These are phyloP conservation scores for Ceratocystis papillata DNA, from an alignment of 2,329 filamentous ascomycete species.

Conservation along the genomic window DNA sequence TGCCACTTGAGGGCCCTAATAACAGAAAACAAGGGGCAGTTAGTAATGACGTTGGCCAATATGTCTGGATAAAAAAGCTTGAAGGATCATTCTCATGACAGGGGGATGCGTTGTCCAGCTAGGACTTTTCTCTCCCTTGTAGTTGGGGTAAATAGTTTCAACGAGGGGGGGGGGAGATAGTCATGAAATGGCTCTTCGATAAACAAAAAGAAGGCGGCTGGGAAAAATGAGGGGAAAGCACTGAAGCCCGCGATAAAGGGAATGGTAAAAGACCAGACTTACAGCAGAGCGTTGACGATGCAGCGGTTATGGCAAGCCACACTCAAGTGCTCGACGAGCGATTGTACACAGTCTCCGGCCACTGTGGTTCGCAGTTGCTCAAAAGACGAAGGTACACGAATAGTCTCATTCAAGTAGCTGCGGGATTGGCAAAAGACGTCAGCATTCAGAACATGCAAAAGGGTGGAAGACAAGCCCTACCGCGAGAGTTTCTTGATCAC, in stretches of 20 bases:
- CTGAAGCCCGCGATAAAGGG: background rate
- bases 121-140: background rate
- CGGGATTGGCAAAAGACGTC: background rate
- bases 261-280: constrained; percentile 31
- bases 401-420: constrained; percentile 52
- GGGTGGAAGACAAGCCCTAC: constrained; percentile 33
- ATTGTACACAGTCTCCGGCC: constrained; percentile 47
- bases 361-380: constrained; percentile 61
- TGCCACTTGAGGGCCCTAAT: constrained; percentile 63
- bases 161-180: constrained; percentile 3
- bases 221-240: constrained; percentile 13
- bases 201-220: background rate
- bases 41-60: constrained; percentile 1
- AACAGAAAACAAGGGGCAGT: background rate
- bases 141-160: constrained; percentile 4
- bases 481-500: constrained; percentile 57
- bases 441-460: background rate
- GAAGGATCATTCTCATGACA: constrained; percentile 19
- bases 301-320: constrained; percentile 54
- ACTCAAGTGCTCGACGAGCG: constrained; percentile 54
- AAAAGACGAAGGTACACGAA: constrained; percentile 57
- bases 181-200: background rate
- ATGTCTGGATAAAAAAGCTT: background rate
- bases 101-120: constrained; percentile 9
- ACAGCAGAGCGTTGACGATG: constrained; percentile 64